A percentile compares a stretch with the other conserved stretches of the same genome.
Conservation (phyloP, 169 alveolate genomes). For the Plasmodium relictum region DNA sequence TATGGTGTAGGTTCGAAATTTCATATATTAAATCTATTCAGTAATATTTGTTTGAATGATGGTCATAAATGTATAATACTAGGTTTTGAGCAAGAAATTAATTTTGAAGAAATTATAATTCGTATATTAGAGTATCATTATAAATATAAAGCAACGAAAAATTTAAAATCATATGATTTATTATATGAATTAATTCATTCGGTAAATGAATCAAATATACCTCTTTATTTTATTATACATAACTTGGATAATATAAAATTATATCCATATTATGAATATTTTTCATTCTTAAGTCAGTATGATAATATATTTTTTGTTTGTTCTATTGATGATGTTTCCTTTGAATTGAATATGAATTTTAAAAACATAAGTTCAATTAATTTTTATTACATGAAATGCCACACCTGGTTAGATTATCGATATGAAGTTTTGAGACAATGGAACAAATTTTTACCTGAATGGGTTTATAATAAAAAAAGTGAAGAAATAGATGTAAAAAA, state of each 20-base stretch:
- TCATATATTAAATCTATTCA: constrained; percentile 58
- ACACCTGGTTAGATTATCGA: constrained; percentile 69
- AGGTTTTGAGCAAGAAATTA: constrained; percentile 64
- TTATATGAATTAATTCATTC: constrained; percentile 48
- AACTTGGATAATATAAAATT: constrained; percentile 57
- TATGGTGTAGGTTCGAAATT: constrained; percentile 68
- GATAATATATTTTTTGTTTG: constrained; percentile 54
- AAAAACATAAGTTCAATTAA: constrained; percentile 51
- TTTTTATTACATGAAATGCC: constrained; percentile 54
- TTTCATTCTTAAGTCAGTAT: constrained; percentile 60
- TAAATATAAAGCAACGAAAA: constrained; percentile 47
- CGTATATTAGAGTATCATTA: constrained; percentile 67
- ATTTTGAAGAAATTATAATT: constrained; percentile 57
- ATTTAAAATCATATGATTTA: constrained; percentile 55
- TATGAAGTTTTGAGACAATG: constrained; percentile 71
- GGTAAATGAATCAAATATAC: constrained; percentile 57
- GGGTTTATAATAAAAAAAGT: constrained; percentile 70
- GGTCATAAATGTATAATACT: constrained; percentile 59
- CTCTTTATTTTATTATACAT: constrained; percentile 61
- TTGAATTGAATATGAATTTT: constrained; percentile 58
- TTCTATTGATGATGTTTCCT: constrained; percentile 67
- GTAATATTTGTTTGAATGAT: constrained; percentile 61
- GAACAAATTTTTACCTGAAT: constrained; percentile 65
- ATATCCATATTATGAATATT: constrained; percentile 67
- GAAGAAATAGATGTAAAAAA: constrained; percentile 58